A percentile compares a stretch with the other conserved stretches of the same genome.
Conservation (phyloP, 306 rosid genomes). For the Cicer judaicum region DNA sequence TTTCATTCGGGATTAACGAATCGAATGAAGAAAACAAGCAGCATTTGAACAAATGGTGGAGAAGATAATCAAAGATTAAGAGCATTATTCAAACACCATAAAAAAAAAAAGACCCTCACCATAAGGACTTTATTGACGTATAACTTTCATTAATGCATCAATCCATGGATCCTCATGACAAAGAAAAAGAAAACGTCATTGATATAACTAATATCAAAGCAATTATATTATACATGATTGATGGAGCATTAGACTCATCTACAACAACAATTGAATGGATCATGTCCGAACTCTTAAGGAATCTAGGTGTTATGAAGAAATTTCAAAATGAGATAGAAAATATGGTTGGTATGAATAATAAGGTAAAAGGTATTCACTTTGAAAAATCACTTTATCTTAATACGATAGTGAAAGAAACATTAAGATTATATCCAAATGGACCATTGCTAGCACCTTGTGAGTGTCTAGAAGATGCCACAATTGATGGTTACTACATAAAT, state of each 20-base stretch:
- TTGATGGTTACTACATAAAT: conserved; percentile 51
- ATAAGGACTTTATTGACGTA: conserved; percentile 43
- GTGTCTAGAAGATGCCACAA: conserved; percentile 36
- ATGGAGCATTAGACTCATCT: conserved; percentile 40
- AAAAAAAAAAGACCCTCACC: not conserved
- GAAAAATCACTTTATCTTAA: conserved; percentile 42
- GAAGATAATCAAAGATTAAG: conserved; percentile 47
- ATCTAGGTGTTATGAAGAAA: conserved; percentile 51
- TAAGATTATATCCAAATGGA: conserved; percentile 49
- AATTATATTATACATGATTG: conserved; percentile 44
- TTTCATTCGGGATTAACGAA: conserved; percentile 40
- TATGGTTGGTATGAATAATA: conserved; percentile 44
- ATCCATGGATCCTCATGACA: conserved; percentile 41
- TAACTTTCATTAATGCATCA: conserved; percentile 43
- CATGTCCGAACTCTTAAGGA: conserved; percentile 52
- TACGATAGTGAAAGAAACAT: conserved; percentile 54
- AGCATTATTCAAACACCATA: not conserved
- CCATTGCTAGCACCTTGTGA: conserved; percentile 48
- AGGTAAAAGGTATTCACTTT: conserved; percentile 51
- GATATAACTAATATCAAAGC: conserved; percentile 54
- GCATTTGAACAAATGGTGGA: conserved; percentile 46
- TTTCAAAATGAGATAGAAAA: conserved; percentile 52
- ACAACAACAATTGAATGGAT: conserved; percentile 43
- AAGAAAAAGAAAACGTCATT: conserved; percentile 2
- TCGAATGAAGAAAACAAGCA: conserved; percentile 37